phyloP scores from a whole-genome alignment of 208 protist species.

The Crithidia sp. region DNA sequence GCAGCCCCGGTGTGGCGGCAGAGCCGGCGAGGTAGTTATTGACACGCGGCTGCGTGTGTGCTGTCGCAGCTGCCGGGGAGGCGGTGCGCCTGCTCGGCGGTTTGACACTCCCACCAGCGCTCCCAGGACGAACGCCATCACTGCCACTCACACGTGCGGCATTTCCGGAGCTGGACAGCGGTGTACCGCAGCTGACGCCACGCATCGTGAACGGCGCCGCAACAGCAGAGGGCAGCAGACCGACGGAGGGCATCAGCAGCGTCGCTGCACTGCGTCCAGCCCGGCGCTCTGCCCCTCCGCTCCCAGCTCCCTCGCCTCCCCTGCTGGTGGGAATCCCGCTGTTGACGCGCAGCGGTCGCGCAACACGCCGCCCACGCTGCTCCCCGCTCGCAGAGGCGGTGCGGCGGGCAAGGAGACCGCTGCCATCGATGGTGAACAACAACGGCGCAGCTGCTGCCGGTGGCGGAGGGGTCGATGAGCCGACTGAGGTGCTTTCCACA shows the following conservation, averaged over 20 bases:
- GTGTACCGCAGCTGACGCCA: background rate
- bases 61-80: background rate
- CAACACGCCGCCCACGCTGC: background rate
- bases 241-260: no score
- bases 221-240: background rate
- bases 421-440: conserved; percentile 7
- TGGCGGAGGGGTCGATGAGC: no score
- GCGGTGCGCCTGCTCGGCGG: background rate
- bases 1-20: background rate
- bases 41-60: conserved; percentile 7
- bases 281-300: no score
- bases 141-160: background rate
- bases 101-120: no score
- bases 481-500: background rate
- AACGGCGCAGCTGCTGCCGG: background rate
- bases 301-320: no score
- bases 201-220: conserved; percentile 4
- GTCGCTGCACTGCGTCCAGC: no score
- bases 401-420: background rate
- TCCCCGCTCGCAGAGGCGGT: background rate
- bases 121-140: no score
- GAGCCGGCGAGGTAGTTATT: conserved; percentile 26
- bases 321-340: background rate
- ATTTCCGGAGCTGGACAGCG: background rate
- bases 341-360: background rate